Evolutionary conservation across 768 basidiomycete genomes (phyloP), one percentile per base, ranked within the genome.

Genomic region (Leucosporidium creatinivorum): DNA sequence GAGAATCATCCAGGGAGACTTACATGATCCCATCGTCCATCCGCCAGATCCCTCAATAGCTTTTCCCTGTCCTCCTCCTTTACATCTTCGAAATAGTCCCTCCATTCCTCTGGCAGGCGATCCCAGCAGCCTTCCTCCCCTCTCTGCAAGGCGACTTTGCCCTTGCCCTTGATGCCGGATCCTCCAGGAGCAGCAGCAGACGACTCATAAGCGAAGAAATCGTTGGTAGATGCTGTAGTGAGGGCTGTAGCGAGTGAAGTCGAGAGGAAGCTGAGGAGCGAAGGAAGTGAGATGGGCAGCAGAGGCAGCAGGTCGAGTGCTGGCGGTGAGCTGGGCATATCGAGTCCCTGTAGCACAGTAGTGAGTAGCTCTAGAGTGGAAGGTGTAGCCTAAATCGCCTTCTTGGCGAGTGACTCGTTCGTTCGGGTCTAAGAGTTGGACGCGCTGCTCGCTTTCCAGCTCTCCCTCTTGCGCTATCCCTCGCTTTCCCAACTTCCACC

Each of bases 161-260:
- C 10, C 33, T 33, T 33, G 33, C 33, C 33, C 33, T 33, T 33
- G 33, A 5, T 10, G 33, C 33, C 33, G 4, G 10, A 10, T 33
- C 10, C 33, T 5, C 33, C 33, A 33, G 33, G 5, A 10, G 33
- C 33, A 33, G 33, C 33, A 33, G 33, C 33, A 33, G 33, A 19
- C 1, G 26, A 4, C 21, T 30, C 28, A 9, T 6, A 19, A 1
- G 25, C 28, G 28, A 70, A 70, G 59, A 70, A 70, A 30, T 30
- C 8, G 63, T 70, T 70, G 28, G 54, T 52, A 10, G 69, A 56
- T 18, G 58, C 39, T 33, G 44, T 61, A 31, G 47, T 55, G 48
- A 64, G 31, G 2, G 3, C 1, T 17, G 66, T 65, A 0, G 39
- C 17, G 30, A 64, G 48, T 0, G 62, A 4, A 36, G 61, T 49